Evolutionary conservation across 78 protist species (phyloP).

Genomic region (Parvularia atlantis): DNA sequence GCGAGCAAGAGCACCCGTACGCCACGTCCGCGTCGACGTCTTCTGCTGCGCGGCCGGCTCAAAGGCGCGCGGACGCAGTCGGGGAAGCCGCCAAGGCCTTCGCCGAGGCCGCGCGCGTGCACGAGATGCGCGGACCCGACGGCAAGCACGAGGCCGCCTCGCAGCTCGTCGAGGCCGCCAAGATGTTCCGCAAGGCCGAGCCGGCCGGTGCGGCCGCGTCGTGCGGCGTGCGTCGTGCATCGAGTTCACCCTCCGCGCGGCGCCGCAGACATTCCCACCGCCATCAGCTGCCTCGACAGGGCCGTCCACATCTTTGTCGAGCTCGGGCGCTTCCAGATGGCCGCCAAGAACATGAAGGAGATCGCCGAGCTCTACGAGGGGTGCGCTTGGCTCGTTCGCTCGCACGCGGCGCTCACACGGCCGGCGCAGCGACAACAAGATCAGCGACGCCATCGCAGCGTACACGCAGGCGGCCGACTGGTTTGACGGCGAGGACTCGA

Average conservation of each 20-base stretch:
- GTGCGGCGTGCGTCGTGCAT: background rate
- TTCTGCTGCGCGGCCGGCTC: background rate
- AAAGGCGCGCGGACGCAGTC: background rate
- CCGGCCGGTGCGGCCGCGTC: background rate
- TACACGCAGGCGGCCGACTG: conserved; percentile 30
- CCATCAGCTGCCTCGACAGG: background rate
- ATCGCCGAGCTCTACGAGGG: conserved; percentile 37
- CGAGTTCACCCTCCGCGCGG: background rate
- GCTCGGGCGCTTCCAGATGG: conserved; percentile 17
- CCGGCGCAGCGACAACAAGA: no score
- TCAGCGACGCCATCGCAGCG: conserved; percentile 9
- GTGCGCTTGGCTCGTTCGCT: no score
- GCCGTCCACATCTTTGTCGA: conserved; percentile 8
- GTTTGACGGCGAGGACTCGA: conserved; percentile 28
- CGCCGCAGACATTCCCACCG: background rate
- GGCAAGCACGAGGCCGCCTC: conserved; percentile 24
- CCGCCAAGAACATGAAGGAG: conserved; percentile 20
- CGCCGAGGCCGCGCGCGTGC: background rate
- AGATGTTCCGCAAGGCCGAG: background rate
- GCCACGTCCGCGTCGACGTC: background rate
- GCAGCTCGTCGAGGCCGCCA: conserved; percentile 6
- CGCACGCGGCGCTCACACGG: no score
- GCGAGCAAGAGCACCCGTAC: background rate
- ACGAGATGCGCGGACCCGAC: background rate
- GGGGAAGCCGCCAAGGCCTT: background rate